Evolutionary conservation across 78 protist species (phyloP), one percentile per base, ranked within the genome.

Genomic region (Monosiga brevicollis): DNA sequence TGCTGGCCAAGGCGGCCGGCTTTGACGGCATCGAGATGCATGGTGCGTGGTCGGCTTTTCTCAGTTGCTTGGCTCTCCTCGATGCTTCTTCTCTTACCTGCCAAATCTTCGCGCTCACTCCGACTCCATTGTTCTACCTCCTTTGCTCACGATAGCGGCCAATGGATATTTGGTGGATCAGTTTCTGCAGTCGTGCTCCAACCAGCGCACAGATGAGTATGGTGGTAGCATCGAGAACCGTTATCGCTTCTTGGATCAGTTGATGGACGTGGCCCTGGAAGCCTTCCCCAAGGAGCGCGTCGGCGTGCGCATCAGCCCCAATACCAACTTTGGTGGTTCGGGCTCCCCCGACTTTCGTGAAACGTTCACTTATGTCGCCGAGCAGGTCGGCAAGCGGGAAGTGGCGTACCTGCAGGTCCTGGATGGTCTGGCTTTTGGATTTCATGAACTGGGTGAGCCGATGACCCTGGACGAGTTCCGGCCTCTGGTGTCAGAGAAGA

Each of bases 1-100:
- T 40, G 71, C 76, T 84, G 38, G 78, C 89, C 26, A 75, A 70
- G 39, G 75, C 80, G 42, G 93, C 94, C 24, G 98, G 98, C 3
- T 91, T 93, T 74, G 98, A 93, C 73, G 93, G 92, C 37, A 89
- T 95, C 25, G 94, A 95, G 86, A 85, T 95, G 49, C 98, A 95
- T 84, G 87, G 78, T 34, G 96, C 96, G 38, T n/a, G n/a, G n/a
- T n/a, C n/a, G n/a, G n/a, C n/a, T n/a, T n/a, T n/a, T n/a, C n/a
- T n/a, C n/a, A n/a, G n/a, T n/a, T n/a, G n/a, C n/a, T n/a, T n/a
- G n/a, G n/a, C n/a, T n/a, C n/a, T n/a, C n/a, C n/a, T n/a, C n/a
- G n/a, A n/a, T n/a, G n/a, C n/a, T n/a, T n/a, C n/a, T n/a, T n/a
- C n/a, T n/a, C n/a, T n/a, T n/a, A n/a, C n/a, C n/a, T n/a, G n/a